Evolutionary conservation across 129 eudicot species (phyloP).

Genomic region (sunflower (Helianthus annuus)): DNA sequence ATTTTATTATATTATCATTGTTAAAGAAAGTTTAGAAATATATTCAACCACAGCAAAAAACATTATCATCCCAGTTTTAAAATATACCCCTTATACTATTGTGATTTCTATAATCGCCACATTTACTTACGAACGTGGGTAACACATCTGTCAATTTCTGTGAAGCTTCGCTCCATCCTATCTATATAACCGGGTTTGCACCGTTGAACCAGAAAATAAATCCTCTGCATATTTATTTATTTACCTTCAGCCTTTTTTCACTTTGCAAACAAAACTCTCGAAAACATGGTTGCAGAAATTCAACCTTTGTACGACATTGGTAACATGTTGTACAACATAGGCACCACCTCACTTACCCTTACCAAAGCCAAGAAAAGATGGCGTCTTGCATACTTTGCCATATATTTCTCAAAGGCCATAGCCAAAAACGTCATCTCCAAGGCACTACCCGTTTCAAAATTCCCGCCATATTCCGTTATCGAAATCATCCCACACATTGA

Average conservation of each 20-base stretch:
- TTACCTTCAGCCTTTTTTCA: too few relatives aligned
- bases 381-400: constrained; percentile 58
- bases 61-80: too few relatives aligned
- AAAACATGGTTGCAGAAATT: constrained; percentile 20
- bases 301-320: background rate
- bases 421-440: constrained; percentile 25
- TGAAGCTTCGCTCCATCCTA: too few relatives aligned
- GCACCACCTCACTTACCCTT: constrained; percentile 22
- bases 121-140: too few relatives aligned
- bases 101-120: too few relatives aligned
- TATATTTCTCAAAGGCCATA: constrained; percentile 43
- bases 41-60: too few relatives aligned
- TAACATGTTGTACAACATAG: constrained; percentile 33
- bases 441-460: background rate
- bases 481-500: background rate
- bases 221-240: too few relatives aligned
- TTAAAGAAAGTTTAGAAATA: too few relatives aligned
- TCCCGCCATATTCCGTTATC: constrained; percentile 40
- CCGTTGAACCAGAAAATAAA: background rate
- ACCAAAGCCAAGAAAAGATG: constrained; percentile 67
- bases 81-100: too few relatives aligned
- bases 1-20: too few relatives aligned
- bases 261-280: background rate
- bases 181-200: too few relatives aligned
- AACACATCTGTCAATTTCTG: too few relatives aligned